phyloP scores from a whole-genome alignment of 2,329 filamentous ascomycete genomes.

The Fusarium sp. region DNA sequence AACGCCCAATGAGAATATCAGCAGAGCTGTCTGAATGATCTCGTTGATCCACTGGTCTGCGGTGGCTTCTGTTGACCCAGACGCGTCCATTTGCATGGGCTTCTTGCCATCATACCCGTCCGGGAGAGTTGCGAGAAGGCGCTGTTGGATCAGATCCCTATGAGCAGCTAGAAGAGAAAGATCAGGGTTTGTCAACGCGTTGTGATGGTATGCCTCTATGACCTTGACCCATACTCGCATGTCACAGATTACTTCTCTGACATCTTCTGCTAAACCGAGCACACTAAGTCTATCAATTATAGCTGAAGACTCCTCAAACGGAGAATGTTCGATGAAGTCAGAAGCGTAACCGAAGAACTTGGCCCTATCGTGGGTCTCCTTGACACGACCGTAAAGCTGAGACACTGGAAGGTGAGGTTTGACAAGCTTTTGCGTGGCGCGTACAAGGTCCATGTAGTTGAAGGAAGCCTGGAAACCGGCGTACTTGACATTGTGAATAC shows the following conservation, averaged over 20 bases:
- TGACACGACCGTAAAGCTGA: neutral
- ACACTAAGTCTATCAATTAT: neutral
- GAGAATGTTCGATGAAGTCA: rapidly evolving
- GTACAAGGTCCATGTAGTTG: slow-evolving; percentile 11
- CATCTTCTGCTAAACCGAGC: neutral
- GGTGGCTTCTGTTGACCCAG: rapidly evolving
- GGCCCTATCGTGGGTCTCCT: neutral
- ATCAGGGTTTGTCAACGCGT: neutral
- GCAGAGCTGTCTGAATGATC: neutral
- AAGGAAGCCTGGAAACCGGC: slow-evolving; percentile 3
- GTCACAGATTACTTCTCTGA: neutral
- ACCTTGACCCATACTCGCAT: neutral
- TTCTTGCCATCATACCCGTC: neutral
- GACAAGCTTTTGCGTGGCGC: neutral
- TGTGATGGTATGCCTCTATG: neutral
- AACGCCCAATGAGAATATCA: neutral
- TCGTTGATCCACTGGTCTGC: neutral
- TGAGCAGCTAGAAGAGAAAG: slow-evolving; percentile 1
- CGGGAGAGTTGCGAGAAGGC: neutral
- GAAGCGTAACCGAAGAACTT: neutral
- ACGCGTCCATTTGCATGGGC: rapidly evolving
- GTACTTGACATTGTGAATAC: neutral
- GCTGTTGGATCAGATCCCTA: slow-evolving; percentile 6
- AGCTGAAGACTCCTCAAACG: rapidly evolving
- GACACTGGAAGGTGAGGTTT: neutral